Evolutionary conservation across 352 stramenopile genomes (phyloP).

Genomic region (Globisporangium takayamanum): DNA sequence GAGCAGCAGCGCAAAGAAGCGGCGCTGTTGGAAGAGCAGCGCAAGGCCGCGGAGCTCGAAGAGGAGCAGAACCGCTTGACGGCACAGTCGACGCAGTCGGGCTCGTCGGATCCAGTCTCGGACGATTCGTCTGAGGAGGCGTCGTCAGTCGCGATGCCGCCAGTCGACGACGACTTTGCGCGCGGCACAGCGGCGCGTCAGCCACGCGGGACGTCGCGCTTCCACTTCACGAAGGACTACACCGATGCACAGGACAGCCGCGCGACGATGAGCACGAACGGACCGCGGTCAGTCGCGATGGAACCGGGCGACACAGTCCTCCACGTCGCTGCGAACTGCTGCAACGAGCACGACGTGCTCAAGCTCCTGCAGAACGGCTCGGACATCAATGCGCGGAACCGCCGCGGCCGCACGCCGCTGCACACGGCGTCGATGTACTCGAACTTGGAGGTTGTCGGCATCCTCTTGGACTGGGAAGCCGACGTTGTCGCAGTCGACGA

Average conservation of each 20-base stretch:
- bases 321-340: slow-evolving; percentile 82
- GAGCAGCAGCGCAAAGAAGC: slow-evolving; percentile 15
- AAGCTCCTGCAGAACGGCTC: slow-evolving; percentile 84
- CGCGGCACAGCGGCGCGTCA: slow-evolving; percentile 15
- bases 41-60: slow-evolving; percentile 39
- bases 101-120: slow-evolving; percentile 62
- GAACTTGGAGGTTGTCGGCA: slow-evolving; percentile 76
- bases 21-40: slow-evolving; percentile 32
- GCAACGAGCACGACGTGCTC: slow-evolving; percentile 79
- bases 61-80: slow-evolving; percentile 52
- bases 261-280: slow-evolving; percentile 30
- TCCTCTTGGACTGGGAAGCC: slow-evolving; percentile 77
- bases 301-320: slow-evolving; percentile 82
- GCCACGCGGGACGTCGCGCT: slow-evolving; percentile 49
- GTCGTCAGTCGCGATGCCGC: slow-evolving; percentile 13
- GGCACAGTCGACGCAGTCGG: slow-evolving; percentile 38
- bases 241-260: slow-evolving; percentile 33
- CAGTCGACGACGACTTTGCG: slow-evolving; percentile 13
- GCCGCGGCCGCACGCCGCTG: slow-evolving; percentile 66
- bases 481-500: slow-evolving; percentile 74
- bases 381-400: slow-evolving; percentile 81
- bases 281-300: slow-evolving; percentile 74
- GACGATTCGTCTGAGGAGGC: slow-evolving; percentile 64
- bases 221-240: slow-evolving; percentile 83
- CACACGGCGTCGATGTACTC: slow-evolving; percentile 79